Percentiles rank a stretch among this genome's conserved stretches.
These are phyloP conservation scores for Rhodocollybia butyracea DNA, from an alignment of 768 basidiomycete species.

Conservation along the genomic window DNA sequence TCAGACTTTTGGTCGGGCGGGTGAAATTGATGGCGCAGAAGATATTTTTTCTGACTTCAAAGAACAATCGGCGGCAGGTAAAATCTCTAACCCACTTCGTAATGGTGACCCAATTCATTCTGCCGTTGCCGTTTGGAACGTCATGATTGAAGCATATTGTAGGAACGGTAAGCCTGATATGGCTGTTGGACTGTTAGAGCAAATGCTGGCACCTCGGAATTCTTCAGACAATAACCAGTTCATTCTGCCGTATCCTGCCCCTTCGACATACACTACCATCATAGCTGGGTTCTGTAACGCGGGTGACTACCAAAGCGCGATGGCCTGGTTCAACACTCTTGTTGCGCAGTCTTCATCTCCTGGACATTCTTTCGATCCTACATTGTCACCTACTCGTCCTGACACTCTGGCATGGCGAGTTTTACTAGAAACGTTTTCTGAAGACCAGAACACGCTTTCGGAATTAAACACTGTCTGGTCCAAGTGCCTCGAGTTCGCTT, in stretches of 20 bases:
- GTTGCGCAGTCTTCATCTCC: slow-evolving; percentile 36
- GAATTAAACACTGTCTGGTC: slow-evolving; percentile 56
- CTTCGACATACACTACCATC: slow-evolving; percentile 61
- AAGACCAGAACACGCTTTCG: slow-evolving; percentile 40
- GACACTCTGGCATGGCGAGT: slow-evolving; percentile 49
- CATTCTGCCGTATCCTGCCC: slow-evolving; percentile 46
- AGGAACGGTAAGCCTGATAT: slow-evolving; percentile 55
- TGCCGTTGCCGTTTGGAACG: slow-evolving; percentile 61
- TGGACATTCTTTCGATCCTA: slow-evolving; percentile 37
- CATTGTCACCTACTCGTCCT: slow-evolving; percentile 46
- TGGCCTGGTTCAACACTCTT: slow-evolving; percentile 70
- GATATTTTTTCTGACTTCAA: slow-evolving; percentile 64
- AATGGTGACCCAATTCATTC: no score
- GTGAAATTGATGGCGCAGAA: slow-evolving; percentile 46
- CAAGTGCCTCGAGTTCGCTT: slow-evolving; percentile 16
- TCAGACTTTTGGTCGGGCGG: slow-evolving; percentile 49
- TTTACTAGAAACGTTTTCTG: slow-evolving; percentile 58
- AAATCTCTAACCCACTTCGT: no score
- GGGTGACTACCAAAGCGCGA: slow-evolving; percentile 62
- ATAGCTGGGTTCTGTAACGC: slow-evolving; percentile 61
- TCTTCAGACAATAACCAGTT: slow-evolving; percentile 3
- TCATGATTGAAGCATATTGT: slow-evolving; percentile 78
- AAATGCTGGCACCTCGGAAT: slow-evolving; percentile 59
- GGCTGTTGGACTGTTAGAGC: slow-evolving; percentile 63
- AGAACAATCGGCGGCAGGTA: slow-evolving; percentile 34